Evolutionary conservation across 768 basidiomycete species (phyloP).

Genomic region (Postia placenta): DNA sequence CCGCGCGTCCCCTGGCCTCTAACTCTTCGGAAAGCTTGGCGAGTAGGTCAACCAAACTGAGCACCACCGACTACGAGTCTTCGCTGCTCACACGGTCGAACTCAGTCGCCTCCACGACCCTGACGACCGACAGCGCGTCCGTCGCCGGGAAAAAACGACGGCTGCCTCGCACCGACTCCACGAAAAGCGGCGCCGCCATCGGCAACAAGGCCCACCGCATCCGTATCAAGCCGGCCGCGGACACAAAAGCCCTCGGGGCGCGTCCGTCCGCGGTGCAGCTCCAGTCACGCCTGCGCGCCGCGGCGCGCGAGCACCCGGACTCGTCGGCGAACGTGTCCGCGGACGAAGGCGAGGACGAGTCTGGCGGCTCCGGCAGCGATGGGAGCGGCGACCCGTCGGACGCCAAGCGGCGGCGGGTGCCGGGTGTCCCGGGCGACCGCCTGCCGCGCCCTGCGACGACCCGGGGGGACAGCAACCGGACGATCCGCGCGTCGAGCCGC

Average conservation of each 20-base stretch:
- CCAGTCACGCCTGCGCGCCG: conserved; percentile 1
- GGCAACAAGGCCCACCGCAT: background rate
- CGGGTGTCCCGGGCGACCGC: conserved; percentile 1
- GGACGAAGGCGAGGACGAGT: background rate
- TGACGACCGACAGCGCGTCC: conserved; percentile 15
- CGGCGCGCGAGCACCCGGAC: background rate
- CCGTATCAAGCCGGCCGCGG: background rate
- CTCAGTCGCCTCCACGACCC: conserved; percentile 15
- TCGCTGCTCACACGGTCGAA: conserved; percentile 24
- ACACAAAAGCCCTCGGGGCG: background rate
- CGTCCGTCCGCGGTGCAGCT: background rate
- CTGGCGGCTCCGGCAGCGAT: background rate
- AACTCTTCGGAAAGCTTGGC: conserved; percentile 16
- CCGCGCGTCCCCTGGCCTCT: conserved; percentile 9
- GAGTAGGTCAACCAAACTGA: conserved; percentile 20
- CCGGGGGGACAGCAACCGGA: conserved; percentile 1
- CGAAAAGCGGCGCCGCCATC: background rate
- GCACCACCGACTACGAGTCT: conserved; percentile 25
- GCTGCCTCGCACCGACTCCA: conserved; percentile 9
- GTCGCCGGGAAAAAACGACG: conserved; percentile 23
- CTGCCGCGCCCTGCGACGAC: background rate
- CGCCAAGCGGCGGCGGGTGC: conserved; percentile 1
- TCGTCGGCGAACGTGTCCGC: background rate
- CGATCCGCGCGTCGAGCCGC: background rate
- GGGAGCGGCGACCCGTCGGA: background rate